phyloP scores from a whole-genome alignment of 306 rosid genomes.

The Begonia masoniana region DNA sequence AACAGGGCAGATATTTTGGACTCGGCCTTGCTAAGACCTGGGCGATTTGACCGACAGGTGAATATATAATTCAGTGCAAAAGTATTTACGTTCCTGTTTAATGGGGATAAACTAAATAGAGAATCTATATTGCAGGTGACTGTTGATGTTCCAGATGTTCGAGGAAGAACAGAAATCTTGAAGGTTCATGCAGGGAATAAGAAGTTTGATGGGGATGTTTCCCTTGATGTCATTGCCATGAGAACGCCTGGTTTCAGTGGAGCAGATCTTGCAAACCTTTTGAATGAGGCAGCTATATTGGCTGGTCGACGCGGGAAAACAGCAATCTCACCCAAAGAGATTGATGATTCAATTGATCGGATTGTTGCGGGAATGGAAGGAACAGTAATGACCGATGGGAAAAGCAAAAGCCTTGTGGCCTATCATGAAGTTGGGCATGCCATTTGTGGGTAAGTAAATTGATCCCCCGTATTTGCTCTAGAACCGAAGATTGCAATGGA shows the following conservation, averaged over 20 bases:
- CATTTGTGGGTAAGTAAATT: constrained; percentile 70
- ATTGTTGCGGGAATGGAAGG: constrained; percentile 99
- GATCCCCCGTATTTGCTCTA: background rate
- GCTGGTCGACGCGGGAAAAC: constrained; percentile 92
- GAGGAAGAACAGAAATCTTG: constrained; percentile 90
- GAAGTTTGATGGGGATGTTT: constrained; percentile 74
- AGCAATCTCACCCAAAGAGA: constrained; percentile 84
- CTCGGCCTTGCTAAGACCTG: constrained; percentile 92
- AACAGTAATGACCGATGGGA: constrained; percentile 96
- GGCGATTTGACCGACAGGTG: constrained; percentile 93
- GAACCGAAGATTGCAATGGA: background rate
- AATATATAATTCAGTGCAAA: background rate
- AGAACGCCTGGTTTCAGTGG: constrained; percentile 99
- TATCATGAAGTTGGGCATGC: constrained; percentile 99
- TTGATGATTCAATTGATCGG: constrained; percentile 94
- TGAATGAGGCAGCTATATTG: constrained; percentile 94
- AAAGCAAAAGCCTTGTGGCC: constrained; percentile 92
- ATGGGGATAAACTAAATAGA: constrained; percentile 4
- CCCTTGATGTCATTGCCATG: constrained; percentile 88
- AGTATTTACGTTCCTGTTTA: constrained; percentile 3
- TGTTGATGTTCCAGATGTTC: constrained; percentile 89
- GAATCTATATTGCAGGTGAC: constrained; percentile 43
- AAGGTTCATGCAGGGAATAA: constrained; percentile 92
- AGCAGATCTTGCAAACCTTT: constrained; percentile 96
- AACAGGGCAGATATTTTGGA: constrained; percentile 98